phyloP scores from a whole-genome alignment of 1,139 yeast species.

The Lodderomyces metapsilosis region DNA sequence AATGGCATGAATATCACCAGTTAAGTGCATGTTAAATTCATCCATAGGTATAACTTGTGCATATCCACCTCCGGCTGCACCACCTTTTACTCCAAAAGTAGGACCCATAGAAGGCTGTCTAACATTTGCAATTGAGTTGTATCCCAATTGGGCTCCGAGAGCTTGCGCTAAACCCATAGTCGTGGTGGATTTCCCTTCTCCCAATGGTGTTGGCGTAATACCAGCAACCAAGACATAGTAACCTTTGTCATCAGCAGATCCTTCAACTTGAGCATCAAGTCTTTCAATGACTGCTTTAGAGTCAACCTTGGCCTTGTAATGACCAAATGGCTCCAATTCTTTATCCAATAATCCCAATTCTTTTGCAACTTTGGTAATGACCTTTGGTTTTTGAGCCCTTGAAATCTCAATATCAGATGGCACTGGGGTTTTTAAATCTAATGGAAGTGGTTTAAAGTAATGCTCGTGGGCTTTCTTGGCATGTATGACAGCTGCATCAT shows the following conservation, averaged over 20 bases:
- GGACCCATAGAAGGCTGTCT: constrained; percentile 91
- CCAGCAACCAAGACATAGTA: constrained; percentile 75
- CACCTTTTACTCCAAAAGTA: constrained; percentile 84
- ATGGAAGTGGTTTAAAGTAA: constrained; percentile 47
- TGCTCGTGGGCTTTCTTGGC: constrained; percentile 48
- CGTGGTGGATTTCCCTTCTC: constrained; percentile 81
- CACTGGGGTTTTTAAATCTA: constrained; percentile 54
- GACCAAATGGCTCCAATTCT: constrained; percentile 73
- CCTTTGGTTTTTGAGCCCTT: constrained; percentile 68
- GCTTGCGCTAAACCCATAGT: constrained; percentile 82
- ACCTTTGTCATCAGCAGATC: constrained; percentile 46
- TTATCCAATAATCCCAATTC: constrained; percentile 61
- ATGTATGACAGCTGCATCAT: constrained; percentile 60
- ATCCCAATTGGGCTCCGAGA: constrained; percentile 68
- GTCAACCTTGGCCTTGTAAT: constrained; percentile 71
- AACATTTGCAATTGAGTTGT: constrained; percentile 72
- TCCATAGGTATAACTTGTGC: constrained; percentile 88
- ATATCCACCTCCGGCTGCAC: constrained; percentile 89
- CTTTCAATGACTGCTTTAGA: constrained; percentile 55
- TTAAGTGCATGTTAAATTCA: constrained; percentile 80
- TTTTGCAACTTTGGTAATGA: constrained; percentile 58
- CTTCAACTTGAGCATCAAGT: constrained; percentile 54
- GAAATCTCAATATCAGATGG: constrained; percentile 79
- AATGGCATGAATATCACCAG: constrained; percentile 84
- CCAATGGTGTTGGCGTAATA: constrained; percentile 79